Base-by-base conservation (phyloP, 2,329 filamentous ascomycete genomes). In the Ilyonectria robusta region DNA sequence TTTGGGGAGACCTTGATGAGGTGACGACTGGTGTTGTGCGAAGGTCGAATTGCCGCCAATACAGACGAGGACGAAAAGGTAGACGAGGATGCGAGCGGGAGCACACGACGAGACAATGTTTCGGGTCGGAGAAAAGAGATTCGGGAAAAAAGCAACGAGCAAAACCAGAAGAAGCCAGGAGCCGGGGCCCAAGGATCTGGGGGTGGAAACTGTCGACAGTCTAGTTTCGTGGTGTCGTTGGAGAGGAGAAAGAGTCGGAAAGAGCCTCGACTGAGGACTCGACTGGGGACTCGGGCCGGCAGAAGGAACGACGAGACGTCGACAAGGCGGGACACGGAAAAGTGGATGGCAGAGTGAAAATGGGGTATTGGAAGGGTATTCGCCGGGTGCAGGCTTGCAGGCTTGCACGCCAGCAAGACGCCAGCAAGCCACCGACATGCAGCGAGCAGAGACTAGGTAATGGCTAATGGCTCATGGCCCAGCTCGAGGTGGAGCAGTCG, bases 401-500 rank as follows among this genome's bases (percentile, higher is more conserved):
- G 57, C 33, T 51, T 42, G 57, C 40, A 26, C 26, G 26, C 26
- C 9, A 15, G 26, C 47, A 64, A 64, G 47, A 26, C 26, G 26
- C 26, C 9, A 15, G 40, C 47, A 64, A 64, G 47, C 62, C 62
- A 59, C 62, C 57, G 46, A 63, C 62, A 42, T 65, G 47, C 31
- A 62, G 59, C 58, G 37, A 23, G n/a, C 21, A 21, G 23, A 23
- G 23, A 23, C 23, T 23, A 21, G 21, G 21, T 21, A 23, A 26
- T 26, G 62, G 62, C 62, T 65, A 26, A 59, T 19, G 57, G 50
- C 33, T 51, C 60, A 58, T n/a, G 40, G 54, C 46, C 58, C 44
- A 59, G 56, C 44, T 59, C 17, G 56, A 51, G 50, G 62, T 65
- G 62, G 62, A 44, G 62, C 53, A 44, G 62, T 57, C 57, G 40